These are phyloP conservation scores for Yamadazyma insecticola DNA, from an alignment of 805 yeast genomes.

Conservation along the genomic window DNA sequence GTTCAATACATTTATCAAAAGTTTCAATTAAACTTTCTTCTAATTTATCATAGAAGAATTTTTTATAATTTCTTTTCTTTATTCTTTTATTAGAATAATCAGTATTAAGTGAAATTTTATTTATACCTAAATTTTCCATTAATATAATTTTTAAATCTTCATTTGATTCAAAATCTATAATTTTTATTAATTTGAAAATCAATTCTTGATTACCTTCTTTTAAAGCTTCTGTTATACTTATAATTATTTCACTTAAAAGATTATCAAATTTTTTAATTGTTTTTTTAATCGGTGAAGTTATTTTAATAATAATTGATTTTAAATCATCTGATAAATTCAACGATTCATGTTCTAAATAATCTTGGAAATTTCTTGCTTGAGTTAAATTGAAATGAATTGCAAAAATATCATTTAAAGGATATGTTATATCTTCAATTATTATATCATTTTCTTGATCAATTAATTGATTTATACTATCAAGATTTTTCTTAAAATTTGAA, in stretches of 20 bases:
- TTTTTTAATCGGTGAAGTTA: conserved; percentile 45
- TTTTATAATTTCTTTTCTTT: conserved; percentile 54
- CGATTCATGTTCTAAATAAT: conserved; percentile 61
- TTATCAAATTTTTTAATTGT: conserved; percentile 58
- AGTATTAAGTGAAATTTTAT: conserved; percentile 12
- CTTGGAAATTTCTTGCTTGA: conserved; percentile 71
- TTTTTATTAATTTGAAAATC: conserved; percentile 66
- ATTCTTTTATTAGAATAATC: conserved; percentile 28
- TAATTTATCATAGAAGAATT: conserved; percentile 55
- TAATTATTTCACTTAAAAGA: conserved; percentile 60
- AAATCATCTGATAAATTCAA: conserved; percentile 53
- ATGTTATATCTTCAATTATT: conserved; percentile 27
- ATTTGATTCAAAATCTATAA: conserved; percentile 74
- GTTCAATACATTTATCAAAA: conserved; percentile 60
- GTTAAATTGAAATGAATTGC: conserved; percentile 67
- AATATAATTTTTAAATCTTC: conserved; percentile 58
- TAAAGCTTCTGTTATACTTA: conserved; percentile 66
- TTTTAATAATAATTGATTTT: conserved; percentile 56
- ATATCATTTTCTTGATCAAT: conserved; percentile 43
- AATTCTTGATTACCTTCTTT: conserved; percentile 64
- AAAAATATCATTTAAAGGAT: conserved; percentile 52
- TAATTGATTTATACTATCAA: conserved; percentile 47
- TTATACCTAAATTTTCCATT: conserved; percentile 27
- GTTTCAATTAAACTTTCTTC: conserved; percentile 59
- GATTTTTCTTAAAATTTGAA: conserved; percentile 46